Percentiles rank a stretch among this genome's conserved stretches.
These are phyloP conservation scores for Coniferiporia weirii DNA, from an alignment of 1,284 basidiomycete species.

Conservation along the genomic window DNA sequence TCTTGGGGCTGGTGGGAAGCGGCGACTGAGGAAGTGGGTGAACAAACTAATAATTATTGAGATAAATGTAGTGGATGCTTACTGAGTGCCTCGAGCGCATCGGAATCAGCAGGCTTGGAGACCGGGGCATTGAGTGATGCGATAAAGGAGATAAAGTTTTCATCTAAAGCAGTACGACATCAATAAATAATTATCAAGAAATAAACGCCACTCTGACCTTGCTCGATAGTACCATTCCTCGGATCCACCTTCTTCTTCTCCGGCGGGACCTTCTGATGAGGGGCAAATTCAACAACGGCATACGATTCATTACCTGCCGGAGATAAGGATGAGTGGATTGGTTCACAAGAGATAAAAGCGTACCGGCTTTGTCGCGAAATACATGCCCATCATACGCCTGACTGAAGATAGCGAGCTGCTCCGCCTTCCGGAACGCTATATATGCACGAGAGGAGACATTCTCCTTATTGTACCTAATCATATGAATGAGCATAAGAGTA, in stretches of 20 bases:
- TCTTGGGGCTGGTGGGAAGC: slow-evolving; percentile 49
- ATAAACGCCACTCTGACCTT: slow-evolving; percentile 40
- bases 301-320: slow-evolving; percentile 75
- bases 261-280: slow-evolving; percentile 79
- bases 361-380: slow-evolving; percentile 89
- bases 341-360: slow-evolving; percentile 21
- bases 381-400: slow-evolving; percentile 87
- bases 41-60: background rate
- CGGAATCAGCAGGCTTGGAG: slow-evolving; percentile 46
- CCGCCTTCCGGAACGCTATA: slow-evolving; percentile 79
- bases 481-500: no score
- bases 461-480: slow-evolving; percentile 66
- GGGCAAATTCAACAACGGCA: slow-evolving; percentile 91
- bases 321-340: slow-evolving; percentile 1
- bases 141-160: slow-evolving; percentile 79
- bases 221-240: slow-evolving; percentile 71
- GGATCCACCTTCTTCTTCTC: slow-evolving; percentile 71
- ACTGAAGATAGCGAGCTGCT: slow-evolving; percentile 72
- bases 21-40: slow-evolving; percentile 41
- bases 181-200: background rate
- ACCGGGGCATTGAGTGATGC: slow-evolving; percentile 48
- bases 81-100: slow-evolving; percentile 63
- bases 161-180: slow-evolving; percentile 44
- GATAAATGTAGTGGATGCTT: slow-evolving; percentile 24
- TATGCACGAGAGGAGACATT: slow-evolving; percentile 86